Evolutionary conservation across 306 rosid species (phyloP), one percentile per base, ranked within the genome.

Genomic region (Potentilla sterilis): DNA sequence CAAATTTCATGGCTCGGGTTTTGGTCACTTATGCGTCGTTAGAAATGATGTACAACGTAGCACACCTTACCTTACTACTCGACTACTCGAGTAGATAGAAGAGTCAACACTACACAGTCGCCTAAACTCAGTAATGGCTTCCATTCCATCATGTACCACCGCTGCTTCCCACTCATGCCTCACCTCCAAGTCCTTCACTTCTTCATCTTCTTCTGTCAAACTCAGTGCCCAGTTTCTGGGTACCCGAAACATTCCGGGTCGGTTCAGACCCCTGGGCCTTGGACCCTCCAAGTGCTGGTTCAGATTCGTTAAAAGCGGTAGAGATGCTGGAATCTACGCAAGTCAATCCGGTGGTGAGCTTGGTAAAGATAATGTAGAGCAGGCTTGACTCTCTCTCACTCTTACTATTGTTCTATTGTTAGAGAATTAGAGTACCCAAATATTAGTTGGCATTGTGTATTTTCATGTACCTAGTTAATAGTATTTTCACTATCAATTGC

Each of bases 221-320:
- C 77, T 86, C 69, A 66, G 42, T 44, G 75, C 86, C 78, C 69
- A 71, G 51, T 90, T 92, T 80, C 79, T 88, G 79, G 91, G 95
- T 43, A 52, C 63, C 24, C 84, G 78, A 44, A 72, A 46, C 9
- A 85, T 52, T 64, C 75, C 78, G 13, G 89, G 93, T 14, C 81
- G 77, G 78, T 47, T 75, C 72, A 65, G 83, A 35, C 82, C 83
- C 77, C 55, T 84, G 7, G 16, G 35, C 47, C 73, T 88, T 76
- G 97, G 98, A 79, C 95, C 97, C 71, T 89, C 93, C 62, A 85
- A 75, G 63, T 89, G 97, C 88, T 92, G 95, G 95, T 95, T 95
- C 86, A 90, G 46, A 57, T 90, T 92, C 44, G 91, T 97, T 22
- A 86, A 90, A 69, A 91, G 84, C 67, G 97, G 94, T 21, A 89